phyloP scores from a whole-genome alignment of 495 filamentous ascomycete genomes.

The Podospora fimiseda region DNA sequence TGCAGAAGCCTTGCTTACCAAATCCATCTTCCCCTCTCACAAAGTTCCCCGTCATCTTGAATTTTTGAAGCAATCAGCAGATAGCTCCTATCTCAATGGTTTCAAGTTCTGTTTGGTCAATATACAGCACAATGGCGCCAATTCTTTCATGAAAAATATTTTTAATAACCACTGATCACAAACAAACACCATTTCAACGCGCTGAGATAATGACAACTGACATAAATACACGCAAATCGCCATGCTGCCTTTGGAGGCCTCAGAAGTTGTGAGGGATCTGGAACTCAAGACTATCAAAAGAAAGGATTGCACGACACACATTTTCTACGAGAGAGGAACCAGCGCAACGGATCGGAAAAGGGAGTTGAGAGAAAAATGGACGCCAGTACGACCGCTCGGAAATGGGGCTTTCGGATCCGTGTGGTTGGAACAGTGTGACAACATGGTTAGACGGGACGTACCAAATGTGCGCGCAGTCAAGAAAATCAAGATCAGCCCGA shows the following conservation, averaged over 20 bases:
- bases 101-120: too few species aligned
- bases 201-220: background rate
- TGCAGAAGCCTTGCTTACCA: too few species aligned
- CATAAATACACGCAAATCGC: background rate
- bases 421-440: constrained; percentile 2
- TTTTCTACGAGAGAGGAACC: background rate
- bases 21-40: too few species aligned
- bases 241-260: background rate
- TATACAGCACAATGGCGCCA: too few species aligned
- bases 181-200: too few species aligned
- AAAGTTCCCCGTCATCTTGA: too few species aligned
- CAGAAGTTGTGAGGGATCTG: background rate
- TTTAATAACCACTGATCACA: too few species aligned
- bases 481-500: background rate
- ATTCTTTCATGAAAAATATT: too few species aligned
- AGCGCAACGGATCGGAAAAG: background rate
- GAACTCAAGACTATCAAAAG: background rate
- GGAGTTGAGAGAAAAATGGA: background rate
- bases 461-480: background rate
- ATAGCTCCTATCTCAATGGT: too few species aligned
- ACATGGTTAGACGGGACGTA: background rate
- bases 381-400: background rate
- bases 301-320: background rate
- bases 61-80: too few species aligned
- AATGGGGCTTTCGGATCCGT: constrained; percentile 1